Evolutionary conservation across 306 rosid species (phyloP), one percentile per base, ranked within the genome.

Genomic region (Corylus americana): DNA sequence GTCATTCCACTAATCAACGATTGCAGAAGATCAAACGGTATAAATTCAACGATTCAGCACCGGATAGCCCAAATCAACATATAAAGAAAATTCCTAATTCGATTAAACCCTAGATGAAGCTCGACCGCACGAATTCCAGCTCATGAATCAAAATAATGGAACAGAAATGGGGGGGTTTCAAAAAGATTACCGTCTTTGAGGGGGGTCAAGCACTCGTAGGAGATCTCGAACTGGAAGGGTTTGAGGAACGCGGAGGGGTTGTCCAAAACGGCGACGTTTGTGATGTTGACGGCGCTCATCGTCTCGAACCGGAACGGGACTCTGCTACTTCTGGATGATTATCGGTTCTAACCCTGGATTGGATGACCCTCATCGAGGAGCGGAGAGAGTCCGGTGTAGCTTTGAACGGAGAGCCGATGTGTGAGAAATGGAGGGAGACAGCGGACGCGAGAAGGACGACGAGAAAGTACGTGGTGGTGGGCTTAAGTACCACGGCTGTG

Each of bases 261-360:
- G 71, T 91, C 97, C 22, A 94, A 88, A 79, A 94, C 92, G 44
- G 93, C 85, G 39, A 92, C 92, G 92, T 92, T 94, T 11, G 97
- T 94, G 72, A 94, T 89, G 84, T 94, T 94, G 37, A 94, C 97
- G 3, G 90, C 97, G 49, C 93, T 94, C 98, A 94, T 93, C 73
- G 59, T 55, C 76, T 84, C 86, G 71, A 87, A 84, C 80, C 77
- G 86, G 63, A 84, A 87, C 17, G 85, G 83, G 69, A 13, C 17
- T 16, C 31, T 10, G 42, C 7, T 11, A 37, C n/a, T 11, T 45
- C 71, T 31, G 31, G 29, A 29, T 9, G 76, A 4, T 14, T 25
- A 48, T 61, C n/a, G 62, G 20, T 48, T 66, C 47, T 13, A 74
- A 70, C 59, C 71, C 77, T 11, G 48, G 83, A 47, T 29, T 69